Conservation (phyloP, 2,329 filamentous ascomycete species). For the Epichloe sibirici region DNA sequence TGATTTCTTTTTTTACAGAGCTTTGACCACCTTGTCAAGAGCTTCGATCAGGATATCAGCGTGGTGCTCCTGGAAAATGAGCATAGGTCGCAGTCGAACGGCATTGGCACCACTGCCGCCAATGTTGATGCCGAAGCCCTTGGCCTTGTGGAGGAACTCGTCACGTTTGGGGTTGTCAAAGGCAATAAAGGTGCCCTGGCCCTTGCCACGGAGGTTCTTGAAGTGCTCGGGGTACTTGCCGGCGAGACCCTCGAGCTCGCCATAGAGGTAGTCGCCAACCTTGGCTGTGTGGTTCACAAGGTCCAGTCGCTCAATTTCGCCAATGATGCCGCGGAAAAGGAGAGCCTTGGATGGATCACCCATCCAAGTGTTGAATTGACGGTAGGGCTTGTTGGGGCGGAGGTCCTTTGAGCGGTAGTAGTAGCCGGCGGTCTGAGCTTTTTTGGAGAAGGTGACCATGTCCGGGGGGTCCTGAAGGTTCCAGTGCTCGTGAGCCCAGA, state of each 20-base stretch:
- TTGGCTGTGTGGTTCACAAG: constrained; percentile 69
- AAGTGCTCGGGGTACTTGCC: constrained; percentile 65
- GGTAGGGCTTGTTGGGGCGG: constrained; percentile 83
- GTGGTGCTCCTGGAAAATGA: constrained; percentile 86
- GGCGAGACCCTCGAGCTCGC: constrained; percentile 54
- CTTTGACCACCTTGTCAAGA: constrained; percentile 60
- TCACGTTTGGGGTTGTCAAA: constrained; percentile 77
- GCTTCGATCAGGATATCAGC: constrained; percentile 72
- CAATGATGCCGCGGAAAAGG: constrained; percentile 74
- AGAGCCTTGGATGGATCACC: constrained; percentile 77
- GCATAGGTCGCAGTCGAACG: constrained; percentile 75
- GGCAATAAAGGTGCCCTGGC: constrained; percentile 83
- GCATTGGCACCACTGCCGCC: constrained; percentile 67
- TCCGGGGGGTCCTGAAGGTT: constrained; percentile 71
- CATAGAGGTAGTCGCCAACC: constrained; percentile 69
- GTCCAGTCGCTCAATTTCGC: constrained; percentile 64
- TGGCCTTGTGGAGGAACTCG: constrained; percentile 66
- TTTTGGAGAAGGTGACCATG: constrained; percentile 93
- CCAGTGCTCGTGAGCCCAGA: constrained; percentile 98
- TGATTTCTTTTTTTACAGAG: constrained; percentile 12
- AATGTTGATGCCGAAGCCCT: constrained; percentile 74
- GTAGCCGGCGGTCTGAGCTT: constrained; percentile 87
- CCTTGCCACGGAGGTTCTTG: constrained; percentile 74
- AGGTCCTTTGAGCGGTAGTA: constrained; percentile 75
- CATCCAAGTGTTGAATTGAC: constrained; percentile 98